Conservation (phyloP, 208 protist species). For the Entamoeba nuttalli region DNA sequence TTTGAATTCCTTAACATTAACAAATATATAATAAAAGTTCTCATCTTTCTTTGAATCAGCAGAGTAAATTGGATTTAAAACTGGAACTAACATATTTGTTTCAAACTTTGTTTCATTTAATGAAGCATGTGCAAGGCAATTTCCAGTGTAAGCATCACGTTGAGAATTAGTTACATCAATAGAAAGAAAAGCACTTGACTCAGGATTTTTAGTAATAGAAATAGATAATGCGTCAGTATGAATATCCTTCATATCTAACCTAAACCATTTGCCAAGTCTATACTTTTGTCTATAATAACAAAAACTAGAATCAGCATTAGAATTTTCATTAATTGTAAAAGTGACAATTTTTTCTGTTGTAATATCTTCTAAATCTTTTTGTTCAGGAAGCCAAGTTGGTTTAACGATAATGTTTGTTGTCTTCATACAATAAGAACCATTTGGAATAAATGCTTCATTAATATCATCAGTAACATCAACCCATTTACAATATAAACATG, state of each 20-base stretch:
- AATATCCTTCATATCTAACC: background rate
- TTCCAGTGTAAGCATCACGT: background rate
- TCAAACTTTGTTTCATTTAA: background rate
- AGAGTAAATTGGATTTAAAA: background rate
- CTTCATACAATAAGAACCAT: background rate
- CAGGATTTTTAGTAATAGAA: background rate
- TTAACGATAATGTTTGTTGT: background rate
- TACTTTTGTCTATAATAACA: background rate
- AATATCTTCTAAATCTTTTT: background rate
- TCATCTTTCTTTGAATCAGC: background rate
- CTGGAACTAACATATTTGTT: background rate
- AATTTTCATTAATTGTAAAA: background rate
- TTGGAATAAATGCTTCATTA: background rate
- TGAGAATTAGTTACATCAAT: background rate
- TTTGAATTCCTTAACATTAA: background rate
- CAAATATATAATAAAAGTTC: background rate
- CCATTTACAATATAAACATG: background rate
- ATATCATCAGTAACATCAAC: background rate
- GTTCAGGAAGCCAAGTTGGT: background rate
- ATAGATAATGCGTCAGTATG: no score
- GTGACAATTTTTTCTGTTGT: background rate
- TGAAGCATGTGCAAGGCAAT: background rate
- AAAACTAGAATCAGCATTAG: background rate
- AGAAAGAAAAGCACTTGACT: background rate
- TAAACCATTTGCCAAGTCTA: background rate